phyloP scores from a whole-genome alignment of 305 asterid species.

The Solanum chacoense region DNA sequence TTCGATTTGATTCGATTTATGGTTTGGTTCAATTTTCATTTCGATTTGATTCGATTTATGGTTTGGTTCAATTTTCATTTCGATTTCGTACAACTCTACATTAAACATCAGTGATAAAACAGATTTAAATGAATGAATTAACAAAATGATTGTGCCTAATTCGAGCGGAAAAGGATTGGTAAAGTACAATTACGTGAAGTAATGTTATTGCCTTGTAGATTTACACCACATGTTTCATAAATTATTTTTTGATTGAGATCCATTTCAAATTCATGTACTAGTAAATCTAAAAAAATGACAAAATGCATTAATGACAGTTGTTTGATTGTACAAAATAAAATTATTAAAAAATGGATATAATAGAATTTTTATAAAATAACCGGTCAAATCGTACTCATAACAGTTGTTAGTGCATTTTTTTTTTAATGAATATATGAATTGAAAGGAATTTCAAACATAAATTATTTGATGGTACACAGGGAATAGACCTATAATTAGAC shows the following conservation, averaged over 20 bases:
- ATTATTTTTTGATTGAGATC: background rate
- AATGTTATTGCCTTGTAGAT: background rate
- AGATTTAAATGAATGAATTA: background rate
- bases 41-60: background rate
- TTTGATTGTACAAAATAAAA: background rate
- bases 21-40: no score
- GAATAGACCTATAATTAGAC: background rate
- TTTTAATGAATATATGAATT: no score
- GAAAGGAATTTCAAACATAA: background rate
- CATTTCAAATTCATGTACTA: no score
- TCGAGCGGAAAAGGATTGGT: background rate
- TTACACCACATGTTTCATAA: no score
- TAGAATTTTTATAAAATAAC: no score
- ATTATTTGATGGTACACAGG: background rate
- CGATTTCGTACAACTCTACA: background rate
- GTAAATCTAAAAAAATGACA: no score
- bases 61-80: no score
- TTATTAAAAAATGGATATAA: no score
- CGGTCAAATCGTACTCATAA: background rate
- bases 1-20: no score
- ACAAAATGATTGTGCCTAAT: background rate
- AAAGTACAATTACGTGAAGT: background rate
- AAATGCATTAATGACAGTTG: background rate
- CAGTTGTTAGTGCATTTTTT: background rate
- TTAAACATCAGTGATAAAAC: background rate